These are phyloP conservation scores for Scheffersomyces quercinus DNA, from an alignment of 1,139 yeast genomes.

Conservation along the genomic window DNA sequence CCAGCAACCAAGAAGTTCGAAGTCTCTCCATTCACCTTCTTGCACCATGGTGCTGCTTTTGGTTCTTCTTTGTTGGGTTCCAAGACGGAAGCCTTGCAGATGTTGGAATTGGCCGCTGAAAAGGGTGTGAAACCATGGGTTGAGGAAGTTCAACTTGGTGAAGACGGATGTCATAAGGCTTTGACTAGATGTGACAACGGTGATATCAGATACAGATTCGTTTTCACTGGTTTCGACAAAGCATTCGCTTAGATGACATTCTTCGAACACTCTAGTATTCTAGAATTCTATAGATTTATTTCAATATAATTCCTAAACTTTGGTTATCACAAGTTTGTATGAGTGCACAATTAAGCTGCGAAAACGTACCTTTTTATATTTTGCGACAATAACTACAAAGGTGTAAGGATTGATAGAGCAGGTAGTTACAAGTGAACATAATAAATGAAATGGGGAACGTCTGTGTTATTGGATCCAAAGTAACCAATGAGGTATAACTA, in stretches of 20 bases:
- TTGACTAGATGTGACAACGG: conserved; percentile 30
- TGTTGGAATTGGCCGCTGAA: conserved; percentile 43
- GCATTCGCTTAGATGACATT: conserved; percentile 6
- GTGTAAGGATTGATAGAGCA: too few relatives aligned
- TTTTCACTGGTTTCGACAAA: conserved; percentile 12
- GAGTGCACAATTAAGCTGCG: too few relatives aligned
- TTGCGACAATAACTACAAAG: too few relatives aligned
- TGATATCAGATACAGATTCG: conserved; percentile 23
- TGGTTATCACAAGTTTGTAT: too few relatives aligned
- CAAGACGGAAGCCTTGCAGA: conserved; percentile 34
- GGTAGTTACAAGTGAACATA: too few relatives aligned
- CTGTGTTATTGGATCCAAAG: too few relatives aligned
- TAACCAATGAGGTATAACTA: too few relatives aligned
- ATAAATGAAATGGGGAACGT: too few relatives aligned
- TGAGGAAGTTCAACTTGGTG: conserved; percentile 42
- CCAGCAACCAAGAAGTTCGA: conserved; percentile 26
- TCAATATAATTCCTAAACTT: too few relatives aligned
- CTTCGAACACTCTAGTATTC: too few relatives aligned
- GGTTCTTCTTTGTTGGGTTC: conserved; percentile 39
- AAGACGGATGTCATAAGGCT: conserved; percentile 27
- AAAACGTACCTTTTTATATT: too few relatives aligned
- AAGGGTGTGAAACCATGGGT: conserved; percentile 43
- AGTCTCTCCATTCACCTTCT: conserved; percentile 29
- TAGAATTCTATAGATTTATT: too few relatives aligned
- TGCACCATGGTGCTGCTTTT: conserved; percentile 30